Conservation (phyloP, 495 filamentous ascomycete genomes). For the Penicillium flavigenum region DNA sequence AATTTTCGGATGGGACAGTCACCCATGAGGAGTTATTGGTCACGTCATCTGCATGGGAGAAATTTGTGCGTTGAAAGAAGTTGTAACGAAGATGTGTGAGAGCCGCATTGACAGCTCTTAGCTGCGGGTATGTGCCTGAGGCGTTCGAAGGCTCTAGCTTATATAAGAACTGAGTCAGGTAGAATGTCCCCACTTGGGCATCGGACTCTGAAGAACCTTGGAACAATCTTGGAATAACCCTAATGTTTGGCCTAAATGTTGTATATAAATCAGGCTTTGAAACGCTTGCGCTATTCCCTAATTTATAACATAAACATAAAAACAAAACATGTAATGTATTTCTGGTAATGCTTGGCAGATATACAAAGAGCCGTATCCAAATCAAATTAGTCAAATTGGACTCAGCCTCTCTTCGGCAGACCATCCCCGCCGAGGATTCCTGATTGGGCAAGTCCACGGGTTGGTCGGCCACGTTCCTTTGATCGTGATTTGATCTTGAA, state of each 20-base stretch:
- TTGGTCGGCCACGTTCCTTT: neutral
- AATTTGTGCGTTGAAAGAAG: neutral
- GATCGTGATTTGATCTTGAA: neutral
- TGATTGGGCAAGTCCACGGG: neutral
- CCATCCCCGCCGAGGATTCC: neutral
- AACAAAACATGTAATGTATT: neutral
- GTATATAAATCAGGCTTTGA: neutral
- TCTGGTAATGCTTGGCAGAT: neutral
- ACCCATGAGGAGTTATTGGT: neutral
- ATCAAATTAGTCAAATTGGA: neutral
- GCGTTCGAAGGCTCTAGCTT: neutral
- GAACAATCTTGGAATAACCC: neutral
- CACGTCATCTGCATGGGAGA: conserved; percentile 11
- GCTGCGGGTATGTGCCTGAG: neutral
- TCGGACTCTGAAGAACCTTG: neutral
- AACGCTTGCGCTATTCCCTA: neutral
- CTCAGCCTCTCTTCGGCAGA: neutral
- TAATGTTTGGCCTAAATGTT: neutral
- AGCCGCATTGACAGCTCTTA: neutral
- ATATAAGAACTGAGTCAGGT: neutral
- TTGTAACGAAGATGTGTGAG: neutral
- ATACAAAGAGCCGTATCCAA: neutral
- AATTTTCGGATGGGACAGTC: conserved; percentile 17
- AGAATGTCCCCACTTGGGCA: neutral
- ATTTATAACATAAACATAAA: neutral